A percentile compares a stretch with the other conserved stretches of the same genome.
Evolutionary conservation across 306 rosid species (phyloP).

Genomic region (Castanopsis chinensis): DNA sequence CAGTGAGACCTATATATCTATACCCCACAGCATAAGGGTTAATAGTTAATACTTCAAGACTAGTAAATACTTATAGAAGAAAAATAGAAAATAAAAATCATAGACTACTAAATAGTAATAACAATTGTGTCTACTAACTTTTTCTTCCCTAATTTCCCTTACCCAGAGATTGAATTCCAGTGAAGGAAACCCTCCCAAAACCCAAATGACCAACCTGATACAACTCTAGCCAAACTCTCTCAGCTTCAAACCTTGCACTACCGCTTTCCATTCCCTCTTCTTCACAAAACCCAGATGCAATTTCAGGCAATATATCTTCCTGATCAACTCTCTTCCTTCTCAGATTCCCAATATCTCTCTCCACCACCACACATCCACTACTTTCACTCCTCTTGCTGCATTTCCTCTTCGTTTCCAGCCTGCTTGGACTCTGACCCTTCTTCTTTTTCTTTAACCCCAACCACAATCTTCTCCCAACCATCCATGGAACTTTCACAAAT

Average conservation of each 20-base stretch:
- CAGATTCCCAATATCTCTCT: conserved; percentile 6
- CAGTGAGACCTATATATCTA: not conserved
- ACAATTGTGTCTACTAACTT: not conserved
- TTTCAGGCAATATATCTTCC: conserved; percentile 3
- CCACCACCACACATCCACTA: conserved; percentile 23
- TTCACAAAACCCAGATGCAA: conserved; percentile 7
- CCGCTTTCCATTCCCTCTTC: conserved; percentile 28
- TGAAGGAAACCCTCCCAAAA: conserved; percentile 76
- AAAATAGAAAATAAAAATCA: too few relatives aligned
- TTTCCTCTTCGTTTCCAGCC: conserved; percentile 8
- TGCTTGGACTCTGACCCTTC: conserved; percentile 9
- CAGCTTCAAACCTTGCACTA: conserved; percentile 58
- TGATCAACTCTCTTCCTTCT: conserved; percentile 7
- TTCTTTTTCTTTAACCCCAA: conserved; percentile 31
- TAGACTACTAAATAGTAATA: not conserved
- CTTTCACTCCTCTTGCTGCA: not conserved
- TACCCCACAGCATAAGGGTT: not conserved
- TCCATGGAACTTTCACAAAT: conserved; percentile 61
- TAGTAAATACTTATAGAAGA: too few relatives aligned
- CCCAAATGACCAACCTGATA: conserved; percentile 78
- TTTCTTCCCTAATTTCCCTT: conserved; percentile 27
- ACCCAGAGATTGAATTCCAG: conserved; percentile 28
- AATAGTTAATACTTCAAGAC: not conserved
- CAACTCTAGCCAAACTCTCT: conserved; percentile 69
- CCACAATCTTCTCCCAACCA: conserved; percentile 46